Evolutionary conservation across 441 rosid species (phyloP).

Genomic region (Manihot esculenta): DNA sequence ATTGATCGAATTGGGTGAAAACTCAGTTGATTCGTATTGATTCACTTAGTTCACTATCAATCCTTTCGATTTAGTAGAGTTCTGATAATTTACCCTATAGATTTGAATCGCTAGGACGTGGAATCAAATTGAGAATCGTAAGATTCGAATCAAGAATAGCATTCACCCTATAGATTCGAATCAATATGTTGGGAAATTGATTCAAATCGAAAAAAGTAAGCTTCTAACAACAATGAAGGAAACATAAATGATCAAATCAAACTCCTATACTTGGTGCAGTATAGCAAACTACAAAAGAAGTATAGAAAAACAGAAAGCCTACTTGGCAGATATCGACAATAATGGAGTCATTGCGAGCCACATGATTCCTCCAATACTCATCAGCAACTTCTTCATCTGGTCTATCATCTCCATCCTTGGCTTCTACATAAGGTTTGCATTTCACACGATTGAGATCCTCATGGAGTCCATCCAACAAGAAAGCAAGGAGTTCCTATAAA

Average conservation of each 20-base stretch:
- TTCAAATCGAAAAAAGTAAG: too few species aligned
- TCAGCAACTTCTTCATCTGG: constrained; percentile 68
- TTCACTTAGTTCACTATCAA: too few species aligned
- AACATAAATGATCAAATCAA: neutral
- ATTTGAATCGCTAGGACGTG: too few species aligned
- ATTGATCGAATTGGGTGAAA: too few species aligned
- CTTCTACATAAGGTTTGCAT: constrained; percentile 67
- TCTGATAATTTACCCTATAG: too few species aligned
- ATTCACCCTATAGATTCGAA: too few species aligned
- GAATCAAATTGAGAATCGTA: too few species aligned
- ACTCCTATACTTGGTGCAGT: neutral
- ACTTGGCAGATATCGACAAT: constrained; percentile 67
- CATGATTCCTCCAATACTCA: constrained; percentile 62
- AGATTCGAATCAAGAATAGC: too few species aligned
- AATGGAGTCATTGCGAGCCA: constrained; percentile 64
- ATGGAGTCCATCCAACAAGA: constrained; percentile 79
- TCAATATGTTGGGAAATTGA: too few species aligned
- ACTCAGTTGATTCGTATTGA: too few species aligned
- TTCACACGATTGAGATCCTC: constrained; percentile 83
- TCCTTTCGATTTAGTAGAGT: too few species aligned
- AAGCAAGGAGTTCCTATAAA: constrained; percentile 66
- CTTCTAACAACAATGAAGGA: too few species aligned
- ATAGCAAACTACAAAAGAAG: constrained; percentile 5
- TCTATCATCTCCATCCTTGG: constrained; percentile 54
- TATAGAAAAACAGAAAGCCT: constrained; percentile 6